Conservation (phyloP, 352 stramenopile species). For the Phytophthora fragariae region DNA sequence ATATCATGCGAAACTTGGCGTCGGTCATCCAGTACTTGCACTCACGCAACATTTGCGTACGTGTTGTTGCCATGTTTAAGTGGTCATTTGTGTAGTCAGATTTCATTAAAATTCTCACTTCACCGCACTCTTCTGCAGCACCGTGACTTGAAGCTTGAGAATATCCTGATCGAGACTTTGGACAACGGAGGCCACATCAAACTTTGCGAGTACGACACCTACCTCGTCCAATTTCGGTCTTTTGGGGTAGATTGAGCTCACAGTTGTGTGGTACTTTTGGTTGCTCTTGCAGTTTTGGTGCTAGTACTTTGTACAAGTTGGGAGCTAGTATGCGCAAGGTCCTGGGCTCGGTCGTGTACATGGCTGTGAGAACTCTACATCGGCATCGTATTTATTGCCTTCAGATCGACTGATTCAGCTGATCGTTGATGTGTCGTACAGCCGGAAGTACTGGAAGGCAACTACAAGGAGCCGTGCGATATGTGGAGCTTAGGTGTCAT, state of each 20-base stretch:
- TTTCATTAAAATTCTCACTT: too few relatives aligned
- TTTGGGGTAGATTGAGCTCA: too few relatives aligned
- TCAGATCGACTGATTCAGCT: neutral
- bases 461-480: constrained; percentile 81
- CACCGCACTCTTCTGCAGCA: constrained; percentile 43
- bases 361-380: constrained; percentile 66
- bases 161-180: constrained; percentile 76
- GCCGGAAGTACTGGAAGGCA: constrained; percentile 73
- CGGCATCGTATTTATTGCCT: neutral
- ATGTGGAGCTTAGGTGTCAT: constrained; percentile 87
- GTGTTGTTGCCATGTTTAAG: too few relatives aligned
- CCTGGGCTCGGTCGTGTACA: constrained; percentile 84
- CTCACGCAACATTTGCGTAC: constrained; percentile 81
- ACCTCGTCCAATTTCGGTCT: neutral
- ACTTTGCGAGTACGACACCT: constrained; percentile 74
- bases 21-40: constrained; percentile 86
- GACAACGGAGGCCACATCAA: constrained; percentile 68
- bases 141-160: constrained; percentile 84
- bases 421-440: constrained; percentile 16
- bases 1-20: constrained; percentile 67
- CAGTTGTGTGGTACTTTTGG: too few relatives aligned
- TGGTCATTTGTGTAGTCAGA: too few relatives aligned
- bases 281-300: constrained; percentile 60
- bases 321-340: constrained; percentile 83
- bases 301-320: constrained; percentile 80